Conservation (phyloP, 164 flowering plant genomes). For the Aristolochia fimbriata region DNA sequence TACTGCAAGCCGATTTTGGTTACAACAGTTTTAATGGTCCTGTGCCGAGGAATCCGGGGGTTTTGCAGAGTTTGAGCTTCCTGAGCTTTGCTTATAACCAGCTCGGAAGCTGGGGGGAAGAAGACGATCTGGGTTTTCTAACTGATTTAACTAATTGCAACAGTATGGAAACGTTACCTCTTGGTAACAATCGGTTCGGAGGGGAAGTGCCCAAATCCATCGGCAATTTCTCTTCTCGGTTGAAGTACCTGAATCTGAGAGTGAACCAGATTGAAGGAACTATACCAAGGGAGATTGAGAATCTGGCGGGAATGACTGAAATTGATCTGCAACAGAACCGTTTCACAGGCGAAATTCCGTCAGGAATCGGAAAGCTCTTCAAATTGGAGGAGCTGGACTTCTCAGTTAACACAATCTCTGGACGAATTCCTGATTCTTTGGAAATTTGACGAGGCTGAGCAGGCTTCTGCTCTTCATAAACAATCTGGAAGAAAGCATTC, state of each 20-base stretch:
- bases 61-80: not conserved
- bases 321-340: constrained; percentile 5
- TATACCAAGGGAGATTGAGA: constrained; percentile 13
- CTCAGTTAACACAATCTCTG: not conserved
- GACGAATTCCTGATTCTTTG: constrained; percentile 3
- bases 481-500: constrained; percentile 2
- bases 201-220: constrained; percentile 14
- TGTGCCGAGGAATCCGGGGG: constrained; percentile 12
- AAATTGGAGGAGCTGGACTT: constrained; percentile 3
- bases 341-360: constrained; percentile 19
- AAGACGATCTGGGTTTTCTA: constrained; percentile 14
- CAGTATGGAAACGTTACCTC: not conserved
- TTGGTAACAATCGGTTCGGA: constrained; percentile 13
- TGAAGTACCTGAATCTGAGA: constrained; percentile 2
- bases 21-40: constrained; percentile 12
- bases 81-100: constrained; percentile 7
- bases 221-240: constrained; percentile 13
- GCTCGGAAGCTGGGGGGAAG: constrained; percentile 7
- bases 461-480: not conserved
- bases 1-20: constrained; percentile 7
- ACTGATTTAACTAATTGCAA: constrained; percentile 16
- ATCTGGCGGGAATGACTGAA: constrained; percentile 4
- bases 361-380: constrained; percentile 7
- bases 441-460: constrained; percentile 4
- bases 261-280: constrained; percentile 10